A percentile compares a stretch with the other conserved stretches of the same genome.
Evolutionary conservation across 257 asterid genomes (phyloP).

Genomic region (Perilla frutescens): DNA sequence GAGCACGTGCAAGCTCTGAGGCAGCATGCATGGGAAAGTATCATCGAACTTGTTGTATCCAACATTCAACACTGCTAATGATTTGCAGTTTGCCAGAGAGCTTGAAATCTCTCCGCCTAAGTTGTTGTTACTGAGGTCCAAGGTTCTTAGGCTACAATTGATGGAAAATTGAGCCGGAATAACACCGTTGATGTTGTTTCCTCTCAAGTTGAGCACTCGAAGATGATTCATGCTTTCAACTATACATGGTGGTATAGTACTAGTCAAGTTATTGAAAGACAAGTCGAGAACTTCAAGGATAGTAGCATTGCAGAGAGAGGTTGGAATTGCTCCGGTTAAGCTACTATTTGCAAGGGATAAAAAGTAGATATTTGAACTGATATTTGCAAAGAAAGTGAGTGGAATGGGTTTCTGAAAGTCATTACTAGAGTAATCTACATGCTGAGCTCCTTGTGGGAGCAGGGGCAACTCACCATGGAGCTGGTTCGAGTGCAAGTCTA

Average conservation of each 20-base stretch:
- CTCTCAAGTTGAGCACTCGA: too few species aligned
- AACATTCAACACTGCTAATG: too few species aligned
- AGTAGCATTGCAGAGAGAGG: not conserved
- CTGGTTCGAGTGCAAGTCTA: constrained; percentile 39
- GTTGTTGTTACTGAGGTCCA: not conserved
- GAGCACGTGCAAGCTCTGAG: too few species aligned
- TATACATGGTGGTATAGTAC: too few species aligned
- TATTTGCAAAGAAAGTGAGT: not conserved
- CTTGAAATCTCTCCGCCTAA: not conserved
- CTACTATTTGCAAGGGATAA: not conserved
- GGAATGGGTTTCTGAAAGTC: not conserved
- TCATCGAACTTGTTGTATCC: too few species aligned
- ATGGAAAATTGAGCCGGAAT: too few species aligned
- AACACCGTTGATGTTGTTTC: too few species aligned
- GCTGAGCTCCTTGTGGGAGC: not conserved
- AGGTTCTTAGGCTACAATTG: too few species aligned
- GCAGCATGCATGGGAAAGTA: too few species aligned
- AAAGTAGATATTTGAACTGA: too few species aligned
- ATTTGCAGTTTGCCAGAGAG: too few species aligned
- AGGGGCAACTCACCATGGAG: constrained; percentile 14
- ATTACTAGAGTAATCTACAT: not conserved
- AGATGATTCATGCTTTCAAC: too few species aligned
- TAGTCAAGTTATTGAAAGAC: not conserved
- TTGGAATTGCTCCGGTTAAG: not conserved
- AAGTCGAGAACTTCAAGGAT: not conserved